These are phyloP conservation scores for Xylariaceae sp. DNA, from an alignment of 2,329 filamentous ascomycete genomes.

Conservation along the genomic window DNA sequence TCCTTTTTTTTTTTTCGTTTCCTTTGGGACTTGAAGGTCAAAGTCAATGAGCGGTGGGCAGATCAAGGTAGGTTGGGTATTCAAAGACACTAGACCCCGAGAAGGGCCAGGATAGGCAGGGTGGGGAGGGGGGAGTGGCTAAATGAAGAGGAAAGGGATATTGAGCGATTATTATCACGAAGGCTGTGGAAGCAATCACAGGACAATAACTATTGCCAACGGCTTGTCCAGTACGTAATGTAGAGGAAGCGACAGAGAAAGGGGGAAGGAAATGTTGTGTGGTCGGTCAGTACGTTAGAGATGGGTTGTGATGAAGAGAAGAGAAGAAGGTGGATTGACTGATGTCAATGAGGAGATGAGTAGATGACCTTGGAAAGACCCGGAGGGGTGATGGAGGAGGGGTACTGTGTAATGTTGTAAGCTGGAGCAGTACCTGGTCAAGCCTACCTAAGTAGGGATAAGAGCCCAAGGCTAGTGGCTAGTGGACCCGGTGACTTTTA, in stretches of 20 bases:
- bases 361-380: neutral
- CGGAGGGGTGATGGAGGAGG: neutral
- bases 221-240: too few relatives aligned
- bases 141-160: neutral
- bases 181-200: neutral
- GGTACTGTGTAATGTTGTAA: too few relatives aligned
- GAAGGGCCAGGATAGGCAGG: slow-evolving; percentile 21
- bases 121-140: slow-evolving; percentile 10
- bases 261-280: neutral
- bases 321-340: neutral
- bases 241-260: neutral
- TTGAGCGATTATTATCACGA: slow-evolving; percentile 10
- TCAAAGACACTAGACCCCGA: slow-evolving; percentile 22
- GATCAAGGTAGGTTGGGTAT: slow-evolving; percentile 15
- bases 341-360: neutral
- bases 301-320: too few relatives aligned
- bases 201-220: neutral
- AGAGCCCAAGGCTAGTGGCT: too few relatives aligned
- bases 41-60: slow-evolving; percentile 20
- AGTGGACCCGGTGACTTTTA: neutral
- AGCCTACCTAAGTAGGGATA: too few relatives aligned
- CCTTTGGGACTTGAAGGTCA: slow-evolving; percentile 12
- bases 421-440: neutral
- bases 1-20: slow-evolving; percentile 20
- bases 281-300: too few relatives aligned